phyloP scores from a whole-genome alignment of 2,329 filamentous ascomycete species.

The Plectosphaerella plurivora region DNA sequence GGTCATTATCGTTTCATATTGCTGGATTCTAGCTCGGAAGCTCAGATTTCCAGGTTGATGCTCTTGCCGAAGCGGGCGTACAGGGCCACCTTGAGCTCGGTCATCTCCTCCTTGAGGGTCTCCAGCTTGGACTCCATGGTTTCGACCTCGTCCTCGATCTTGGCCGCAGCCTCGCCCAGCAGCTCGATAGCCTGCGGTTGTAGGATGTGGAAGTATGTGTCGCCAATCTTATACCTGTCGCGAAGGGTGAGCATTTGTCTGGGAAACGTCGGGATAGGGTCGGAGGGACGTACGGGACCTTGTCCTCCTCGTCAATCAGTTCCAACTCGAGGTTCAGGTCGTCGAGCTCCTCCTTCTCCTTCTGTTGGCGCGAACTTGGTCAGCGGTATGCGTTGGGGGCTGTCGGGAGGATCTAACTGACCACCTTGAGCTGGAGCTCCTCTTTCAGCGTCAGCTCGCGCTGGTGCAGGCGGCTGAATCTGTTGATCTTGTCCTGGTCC shows the following conservation, averaged over 20 bases:
- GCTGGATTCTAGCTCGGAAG: neutral
- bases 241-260: neutral
- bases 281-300: slow-evolving; percentile 66
- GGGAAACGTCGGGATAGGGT: neutral
- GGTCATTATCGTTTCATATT: too few relatives aligned
- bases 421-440: slow-evolving; percentile 73
- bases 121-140: slow-evolving; percentile 72
- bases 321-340: slow-evolving; percentile 89
- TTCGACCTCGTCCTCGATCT: slow-evolving; percentile 72
- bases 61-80: slow-evolving; percentile 94
- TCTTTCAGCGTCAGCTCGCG: slow-evolving; percentile 76
- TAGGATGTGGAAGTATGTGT: slow-evolving; percentile 86
- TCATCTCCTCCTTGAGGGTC: slow-evolving; percentile 79
- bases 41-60: slow-evolving; percentile 90
- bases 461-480: slow-evolving; percentile 91
- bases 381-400: slow-evolving; percentile 4
- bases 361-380: slow-evolving; percentile 47
- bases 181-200: slow-evolving; percentile 83
- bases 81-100: slow-evolving; percentile 80
- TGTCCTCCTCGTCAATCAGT: slow-evolving; percentile 90
- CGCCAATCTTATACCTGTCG: slow-evolving; percentile 87
- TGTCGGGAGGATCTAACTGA: slow-evolving; percentile 33
- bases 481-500: slow-evolving; percentile 98
- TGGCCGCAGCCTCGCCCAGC: slow-evolving; percentile 65
- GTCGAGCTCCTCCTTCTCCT: slow-evolving; percentile 97